Evolutionary conservation across 495 filamentous ascomycete species (phyloP).

Genomic region (Bombardia bombarda): DNA sequence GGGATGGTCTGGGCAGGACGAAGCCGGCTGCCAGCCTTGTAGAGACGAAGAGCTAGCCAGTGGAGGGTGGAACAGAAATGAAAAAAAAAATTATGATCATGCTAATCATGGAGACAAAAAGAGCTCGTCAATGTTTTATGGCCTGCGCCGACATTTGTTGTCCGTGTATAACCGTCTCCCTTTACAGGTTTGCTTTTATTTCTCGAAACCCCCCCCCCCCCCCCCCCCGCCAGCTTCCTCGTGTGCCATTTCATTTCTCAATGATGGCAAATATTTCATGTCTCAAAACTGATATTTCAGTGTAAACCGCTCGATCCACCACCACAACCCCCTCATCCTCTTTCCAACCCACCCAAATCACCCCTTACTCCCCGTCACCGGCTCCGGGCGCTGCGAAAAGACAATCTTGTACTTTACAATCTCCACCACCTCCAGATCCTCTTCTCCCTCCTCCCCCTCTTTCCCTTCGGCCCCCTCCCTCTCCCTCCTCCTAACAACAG

Average conservation of each 20-base stretch:
- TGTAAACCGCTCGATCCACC: no score
- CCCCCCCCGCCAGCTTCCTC: no score
- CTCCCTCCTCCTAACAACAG: conserved; percentile 55
- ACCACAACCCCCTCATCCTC: no score
- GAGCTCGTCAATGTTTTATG: no score
- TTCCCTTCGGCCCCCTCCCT: conserved; percentile 7
- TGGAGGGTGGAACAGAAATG: background rate
- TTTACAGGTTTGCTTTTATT: no score
- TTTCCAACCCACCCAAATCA: background rate
- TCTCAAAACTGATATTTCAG: no score
- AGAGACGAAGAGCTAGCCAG: background rate
- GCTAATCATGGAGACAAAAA: background rate
- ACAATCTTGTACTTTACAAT: conserved; percentile 84
- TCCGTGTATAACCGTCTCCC: no score
- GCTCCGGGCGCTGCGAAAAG: conserved; percentile 82
- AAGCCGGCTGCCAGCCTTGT: conserved; percentile 28
- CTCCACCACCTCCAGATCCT: conserved; percentile 60
- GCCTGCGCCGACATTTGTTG: no score
- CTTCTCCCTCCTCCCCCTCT: conserved; percentile 13
- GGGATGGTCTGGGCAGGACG: conserved; percentile 80
- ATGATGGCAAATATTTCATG: no score
- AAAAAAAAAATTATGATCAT: background rate
- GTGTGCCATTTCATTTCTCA: background rate
- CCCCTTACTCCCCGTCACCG: conserved; percentile 45
- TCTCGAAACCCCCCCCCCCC: no score